Conservation (phyloP, 306 rosid genomes). For the Quercus mongolica region DNA sequence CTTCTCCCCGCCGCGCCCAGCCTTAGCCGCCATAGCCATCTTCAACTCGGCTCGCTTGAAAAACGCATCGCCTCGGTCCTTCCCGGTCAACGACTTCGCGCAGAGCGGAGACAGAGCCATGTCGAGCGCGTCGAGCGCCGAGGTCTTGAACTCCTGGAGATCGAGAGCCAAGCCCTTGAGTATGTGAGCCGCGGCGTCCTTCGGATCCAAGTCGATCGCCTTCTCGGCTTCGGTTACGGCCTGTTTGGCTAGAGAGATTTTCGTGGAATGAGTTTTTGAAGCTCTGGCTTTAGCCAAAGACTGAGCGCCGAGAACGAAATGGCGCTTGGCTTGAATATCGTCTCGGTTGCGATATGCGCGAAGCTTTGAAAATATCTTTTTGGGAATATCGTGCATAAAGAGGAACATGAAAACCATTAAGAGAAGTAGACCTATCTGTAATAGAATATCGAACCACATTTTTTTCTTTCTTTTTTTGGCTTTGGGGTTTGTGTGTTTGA, state of each 20-base stretch:
- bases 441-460: constrained; percentile 51
- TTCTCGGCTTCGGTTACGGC: constrained; percentile 63
- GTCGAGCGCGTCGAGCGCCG: constrained; percentile 77
- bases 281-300: constrained; percentile 60
- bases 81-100: constrained; percentile 40
- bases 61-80: constrained; percentile 77
- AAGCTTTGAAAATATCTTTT: constrained; percentile 37
- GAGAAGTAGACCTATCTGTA: constrained; percentile 54
- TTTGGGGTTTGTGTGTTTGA: not conserved
- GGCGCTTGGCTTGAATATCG: constrained; percentile 55
- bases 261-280: constrained; percentile 31
- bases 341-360: constrained; percentile 42
- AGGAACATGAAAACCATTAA: constrained; percentile 44
- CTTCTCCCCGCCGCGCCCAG: constrained; percentile 8
- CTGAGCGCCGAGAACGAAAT: constrained; percentile 87
- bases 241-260: constrained; percentile 36
- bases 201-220: constrained; percentile 69
- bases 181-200: constrained; percentile 83
- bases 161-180: constrained; percentile 72
- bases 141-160: constrained; percentile 64
- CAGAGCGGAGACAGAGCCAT: constrained; percentile 75
- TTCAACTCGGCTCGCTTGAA: constrained; percentile 75
- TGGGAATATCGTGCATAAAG: constrained; percentile 59
- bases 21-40: constrained; percentile 27
- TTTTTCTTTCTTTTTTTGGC: constrained; percentile 7